A percentile compares a stretch with the other conserved stretches of the same genome.
phyloP scores from a whole-genome alignment of 176 grass and related monocot genomes.

The Aegilops speltoides region DNA sequence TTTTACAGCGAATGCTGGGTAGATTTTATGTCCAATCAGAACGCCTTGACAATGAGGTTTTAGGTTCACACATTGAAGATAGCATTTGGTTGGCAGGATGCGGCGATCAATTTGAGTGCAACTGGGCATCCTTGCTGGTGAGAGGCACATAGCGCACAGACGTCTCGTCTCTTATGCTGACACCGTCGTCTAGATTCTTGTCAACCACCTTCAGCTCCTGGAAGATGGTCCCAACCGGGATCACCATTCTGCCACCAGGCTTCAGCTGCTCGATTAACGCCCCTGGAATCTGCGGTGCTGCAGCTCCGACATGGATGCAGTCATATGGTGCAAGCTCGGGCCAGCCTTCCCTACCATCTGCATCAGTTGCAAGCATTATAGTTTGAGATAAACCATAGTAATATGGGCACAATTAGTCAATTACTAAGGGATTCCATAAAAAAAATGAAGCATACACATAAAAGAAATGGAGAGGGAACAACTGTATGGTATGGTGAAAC shows the following conservation, averaged over 20 bases:
- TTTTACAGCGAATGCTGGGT: neutral
- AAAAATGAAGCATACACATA: neutral
- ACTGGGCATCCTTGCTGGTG: slow-evolving; percentile 57
- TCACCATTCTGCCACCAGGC: slow-evolving; percentile 80
- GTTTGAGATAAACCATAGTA: neutral
- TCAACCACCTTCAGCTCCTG: slow-evolving; percentile 87
- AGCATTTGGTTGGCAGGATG: slow-evolving; percentile 1
- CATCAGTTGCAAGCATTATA: slow-evolving; percentile 17
- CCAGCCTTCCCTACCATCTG: slow-evolving; percentile 89
- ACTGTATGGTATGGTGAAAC: neutral
- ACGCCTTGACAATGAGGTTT: neutral
- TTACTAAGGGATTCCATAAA: neutral
- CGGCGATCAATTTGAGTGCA: slow-evolving; percentile 41
- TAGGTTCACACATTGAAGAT: neutral
- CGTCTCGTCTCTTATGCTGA: slow-evolving; percentile 52
- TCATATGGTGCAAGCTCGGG: slow-evolving; percentile 69
- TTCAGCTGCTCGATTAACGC: slow-evolving; percentile 65
- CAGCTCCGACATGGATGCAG: slow-evolving; percentile 80
- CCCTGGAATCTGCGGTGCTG: slow-evolving; percentile 59
- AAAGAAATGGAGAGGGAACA: neutral
- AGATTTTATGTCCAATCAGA: slow-evolving; percentile 21
- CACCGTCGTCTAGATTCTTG: slow-evolving; percentile 57
- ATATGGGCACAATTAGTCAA: neutral
- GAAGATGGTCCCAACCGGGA: slow-evolving; percentile 60
- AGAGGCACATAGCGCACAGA: slow-evolving; percentile 70